Conservation (phyloP, 2,329 filamentous ascomycete species). For the Blastomyces emzantsi region DNA sequence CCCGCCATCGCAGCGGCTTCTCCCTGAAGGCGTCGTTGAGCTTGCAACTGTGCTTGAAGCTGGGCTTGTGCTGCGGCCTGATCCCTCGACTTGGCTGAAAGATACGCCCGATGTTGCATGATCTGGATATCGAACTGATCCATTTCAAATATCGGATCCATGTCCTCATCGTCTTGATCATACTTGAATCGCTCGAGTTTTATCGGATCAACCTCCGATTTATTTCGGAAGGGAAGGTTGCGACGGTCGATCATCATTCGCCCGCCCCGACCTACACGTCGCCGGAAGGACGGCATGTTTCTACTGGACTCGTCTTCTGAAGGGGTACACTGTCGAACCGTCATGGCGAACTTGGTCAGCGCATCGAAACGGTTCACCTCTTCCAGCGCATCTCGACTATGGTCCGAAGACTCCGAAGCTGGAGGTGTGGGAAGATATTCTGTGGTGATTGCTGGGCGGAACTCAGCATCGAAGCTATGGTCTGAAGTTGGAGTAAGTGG, state of each 20-base stretch:
- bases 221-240: slow-evolving; percentile 49
- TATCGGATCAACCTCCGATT: slow-evolving; percentile 39
- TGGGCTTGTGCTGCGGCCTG: slow-evolving; percentile 36
- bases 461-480: slow-evolving; percentile 51
- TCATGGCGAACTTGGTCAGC: slow-evolving; percentile 30
- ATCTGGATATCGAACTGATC: slow-evolving; percentile 57
- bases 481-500: slow-evolving; percentile 73
- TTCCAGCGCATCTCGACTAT: slow-evolving; percentile 30
- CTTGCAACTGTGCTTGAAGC: slow-evolving; percentile 34
- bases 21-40: slow-evolving; percentile 30
- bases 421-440: slow-evolving; percentile 52
- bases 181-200: slow-evolving; percentile 72
- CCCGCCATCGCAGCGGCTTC: slow-evolving; percentile 22
- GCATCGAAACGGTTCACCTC: slow-evolving; percentile 28
- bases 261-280: slow-evolving; percentile 74
- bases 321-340: slow-evolving; percentile 34
- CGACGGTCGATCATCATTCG: slow-evolving; percentile 83
- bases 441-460: slow-evolving; percentile 59
- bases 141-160: slow-evolving; percentile 62
- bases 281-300: slow-evolving; percentile 60
- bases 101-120: slow-evolving; percentile 48
- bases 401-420: slow-evolving; percentile 41
- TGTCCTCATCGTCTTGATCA: slow-evolving; percentile 74
- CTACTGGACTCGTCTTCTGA: slow-evolving; percentile 36
- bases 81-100: slow-evolving; percentile 37